Percentiles rank a stretch among this genome's conserved stretches.
phyloP scores from a whole-genome alignment of 768 basidiomycete species.

The Suillus lakei region DNA sequence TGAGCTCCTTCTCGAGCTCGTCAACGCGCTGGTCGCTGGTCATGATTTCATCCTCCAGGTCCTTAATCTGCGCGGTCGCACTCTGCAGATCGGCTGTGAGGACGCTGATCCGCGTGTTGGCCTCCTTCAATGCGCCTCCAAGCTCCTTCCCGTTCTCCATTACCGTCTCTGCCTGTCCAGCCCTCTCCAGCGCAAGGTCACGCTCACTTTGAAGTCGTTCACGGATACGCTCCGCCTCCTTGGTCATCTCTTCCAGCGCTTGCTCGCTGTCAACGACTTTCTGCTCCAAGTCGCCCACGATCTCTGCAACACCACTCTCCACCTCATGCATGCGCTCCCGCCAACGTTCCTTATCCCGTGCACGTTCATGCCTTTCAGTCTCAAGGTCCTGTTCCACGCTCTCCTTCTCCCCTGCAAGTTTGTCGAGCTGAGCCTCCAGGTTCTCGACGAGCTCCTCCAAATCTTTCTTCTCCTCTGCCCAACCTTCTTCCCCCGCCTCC shows the following conservation, averaged over 20 bases:
- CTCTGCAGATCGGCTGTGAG: slow-evolving; percentile 63
- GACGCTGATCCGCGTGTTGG: slow-evolving; percentile 61
- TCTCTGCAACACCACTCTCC: slow-evolving; percentile 68
- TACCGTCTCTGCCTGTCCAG: slow-evolving; percentile 65
- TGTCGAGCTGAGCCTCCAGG: slow-evolving; percentile 39
- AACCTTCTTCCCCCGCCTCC: slow-evolving; percentile 64
- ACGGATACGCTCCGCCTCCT: slow-evolving; percentile 50
- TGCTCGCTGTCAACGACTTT: slow-evolving; percentile 58
- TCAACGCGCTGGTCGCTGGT: slow-evolving; percentile 55
- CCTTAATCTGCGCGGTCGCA: slow-evolving; percentile 61
- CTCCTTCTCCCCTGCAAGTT: slow-evolving; percentile 50
- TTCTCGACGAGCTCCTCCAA: slow-evolving; percentile 52
- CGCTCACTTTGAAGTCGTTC: slow-evolving; percentile 53
- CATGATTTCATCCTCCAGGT: slow-evolving; percentile 65
- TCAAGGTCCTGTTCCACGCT: slow-evolving; percentile 51
- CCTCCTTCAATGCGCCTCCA: slow-evolving; percentile 67
- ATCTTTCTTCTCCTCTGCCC: slow-evolving; percentile 72
- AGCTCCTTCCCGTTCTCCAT: slow-evolving; percentile 70
- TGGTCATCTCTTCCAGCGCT: slow-evolving; percentile 44
- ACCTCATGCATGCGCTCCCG: slow-evolving; percentile 73
- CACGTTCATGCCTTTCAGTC: slow-evolving; percentile 60
- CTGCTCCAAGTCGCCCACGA: slow-evolving; percentile 67
- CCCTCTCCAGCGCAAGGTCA: slow-evolving; percentile 60
- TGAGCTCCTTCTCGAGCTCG: slow-evolving; percentile 60
- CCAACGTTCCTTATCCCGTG: slow-evolving; percentile 72